phyloP scores from a whole-genome alignment of 2,329 filamentous ascomycete genomes.

The Paraconiothyrium brasiliense region DNA sequence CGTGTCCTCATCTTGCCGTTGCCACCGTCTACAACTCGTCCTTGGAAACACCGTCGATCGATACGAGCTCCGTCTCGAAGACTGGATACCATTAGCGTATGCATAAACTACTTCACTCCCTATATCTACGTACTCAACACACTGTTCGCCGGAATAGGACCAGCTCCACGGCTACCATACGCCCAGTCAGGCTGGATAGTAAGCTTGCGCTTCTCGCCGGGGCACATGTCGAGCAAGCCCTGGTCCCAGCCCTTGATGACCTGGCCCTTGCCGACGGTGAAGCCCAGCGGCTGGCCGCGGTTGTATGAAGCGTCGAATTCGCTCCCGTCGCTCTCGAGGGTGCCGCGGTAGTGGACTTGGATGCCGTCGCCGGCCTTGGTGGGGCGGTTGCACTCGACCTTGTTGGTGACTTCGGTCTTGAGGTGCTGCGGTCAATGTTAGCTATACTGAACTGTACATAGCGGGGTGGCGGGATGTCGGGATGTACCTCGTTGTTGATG shows the following conservation, averaged over 20 bases:
- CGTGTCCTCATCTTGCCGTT: constrained; percentile 1
- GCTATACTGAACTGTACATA: constrained; percentile 10
- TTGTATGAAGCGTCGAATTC: constrained; percentile 71
- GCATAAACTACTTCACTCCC: neutral
- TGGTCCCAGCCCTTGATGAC: constrained; percentile 98
- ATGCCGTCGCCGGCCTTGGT: constrained; percentile 75
- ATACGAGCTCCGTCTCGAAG: constrained; percentile 90
- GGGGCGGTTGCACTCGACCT: constrained; percentile 82
- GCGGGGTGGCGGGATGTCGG: neutral
- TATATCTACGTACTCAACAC: constrained; percentile 70
- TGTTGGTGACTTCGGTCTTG: constrained; percentile 78
- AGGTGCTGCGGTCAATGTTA: constrained; percentile 62
- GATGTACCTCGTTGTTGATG: constrained; percentile 44
- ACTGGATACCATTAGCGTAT: constrained; percentile 60
- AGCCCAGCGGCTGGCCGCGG: constrained; percentile 78
- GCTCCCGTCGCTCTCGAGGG: constrained; percentile 73
- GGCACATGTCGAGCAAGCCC: constrained; percentile 92
- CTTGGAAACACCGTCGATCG: constrained; percentile 75
- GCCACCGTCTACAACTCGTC: constrained; percentile 48
- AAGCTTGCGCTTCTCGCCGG: constrained; percentile 90
- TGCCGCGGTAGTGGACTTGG: constrained; percentile 88
- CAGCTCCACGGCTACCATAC: constrained; percentile 81
- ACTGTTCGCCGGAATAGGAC: constrained; percentile 85
- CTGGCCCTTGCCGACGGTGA: constrained; percentile 81
- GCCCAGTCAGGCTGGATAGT: constrained; percentile 89